A percentile compares a stretch with the other conserved stretches of the same genome.
Conservation (phyloP, 768 basidiomycete species). For the Rhizopogon vesiculosus region DNA sequence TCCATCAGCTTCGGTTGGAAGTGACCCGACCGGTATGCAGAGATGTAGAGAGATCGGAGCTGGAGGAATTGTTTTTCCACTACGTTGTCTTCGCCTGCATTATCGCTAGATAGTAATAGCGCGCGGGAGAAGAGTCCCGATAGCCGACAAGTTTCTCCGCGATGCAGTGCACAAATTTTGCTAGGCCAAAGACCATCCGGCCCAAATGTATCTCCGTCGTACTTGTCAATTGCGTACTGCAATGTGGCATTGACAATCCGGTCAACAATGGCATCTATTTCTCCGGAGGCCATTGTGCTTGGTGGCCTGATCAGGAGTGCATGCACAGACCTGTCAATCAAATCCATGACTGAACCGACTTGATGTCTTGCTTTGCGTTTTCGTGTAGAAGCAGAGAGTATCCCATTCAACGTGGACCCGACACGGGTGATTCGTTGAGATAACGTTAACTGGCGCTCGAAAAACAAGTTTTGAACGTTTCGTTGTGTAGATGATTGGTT, state of each 20-base stretch:
- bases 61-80: constrained; percentile 9
- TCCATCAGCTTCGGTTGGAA: constrained; percentile 59
- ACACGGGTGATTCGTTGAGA: constrained; percentile 65
- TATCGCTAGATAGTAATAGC: constrained; percentile 18
- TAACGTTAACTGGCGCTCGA: constrained; percentile 52
- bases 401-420: constrained; percentile 49
- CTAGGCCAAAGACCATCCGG: constrained; percentile 47
- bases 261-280: constrained; percentile 61
- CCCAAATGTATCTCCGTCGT: constrained; percentile 36
- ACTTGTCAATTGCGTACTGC: constrained; percentile 71
- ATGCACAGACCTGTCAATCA: constrained; percentile 66
- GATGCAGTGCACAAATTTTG: constrained; percentile 59
- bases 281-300: constrained; percentile 49
- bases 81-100: background rate
- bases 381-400: constrained; percentile 46
- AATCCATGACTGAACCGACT: constrained; percentile 69
- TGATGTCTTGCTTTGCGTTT: constrained; percentile 49
- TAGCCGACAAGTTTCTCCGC: constrained; percentile 50
- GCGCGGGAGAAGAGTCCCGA: constrained; percentile 47
- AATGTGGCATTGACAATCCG: constrained; percentile 69
- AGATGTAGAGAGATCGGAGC: constrained; percentile 50
- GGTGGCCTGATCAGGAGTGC: constrained; percentile 49
- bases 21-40: constrained; percentile 57
- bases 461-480: constrained; percentile 60
- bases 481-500: constrained; percentile 43